Evolutionary conservation across 1,284 basidiomycete species (phyloP), one percentile per base, ranked within the genome.

Genomic region (Fomitopsis betulina): DNA sequence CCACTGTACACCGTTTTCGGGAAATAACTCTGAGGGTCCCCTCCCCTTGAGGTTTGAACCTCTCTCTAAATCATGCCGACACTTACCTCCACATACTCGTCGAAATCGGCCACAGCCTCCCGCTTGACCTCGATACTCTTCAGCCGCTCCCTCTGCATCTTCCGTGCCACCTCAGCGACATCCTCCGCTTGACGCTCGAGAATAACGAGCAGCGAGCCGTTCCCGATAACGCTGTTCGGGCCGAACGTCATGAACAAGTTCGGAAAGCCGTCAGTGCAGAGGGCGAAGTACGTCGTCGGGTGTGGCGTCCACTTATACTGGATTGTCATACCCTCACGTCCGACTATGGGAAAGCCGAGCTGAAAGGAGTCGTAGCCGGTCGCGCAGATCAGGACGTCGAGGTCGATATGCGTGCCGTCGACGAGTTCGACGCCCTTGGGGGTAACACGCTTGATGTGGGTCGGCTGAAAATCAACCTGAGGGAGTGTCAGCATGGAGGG

Each of bases 231-330:
- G 17, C 81, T 75, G 64, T 84, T 86, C 0, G 85, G 85, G 0
- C 85, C 85, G 9, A 82, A 69, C 23, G 74, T 65, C 59, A 78
- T 75, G 72, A 85, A 85, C 75, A 77, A 78, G 67, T 86, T 87
- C n/a, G 85, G 85, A 67, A 87, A 86, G 3, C 79, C 81, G 55
- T 85, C 81, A n/a, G 79, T 76, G 35, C 79, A 77, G 30, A 86
- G 63, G 2, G 78, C 73, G 8, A 87, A 72, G 66, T 86, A 87
- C 9, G 82, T 79, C 12, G 68, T 65, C 1, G 85, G 83, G 64
- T 84, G 75, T 1, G 82, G 82, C 6, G 69, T 71, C 67, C 79
- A 82, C 57, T 78, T 77, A 3, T 81, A 74, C 53, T 76, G 75
- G 3, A 87, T 69, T 30, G 76, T 72, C 5, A 76, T 60, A 6